These are phyloP conservation scores for Ustulina deusta DNA, from an alignment of 2,329 filamentous ascomycete genomes.

Conservation along the genomic window DNA sequence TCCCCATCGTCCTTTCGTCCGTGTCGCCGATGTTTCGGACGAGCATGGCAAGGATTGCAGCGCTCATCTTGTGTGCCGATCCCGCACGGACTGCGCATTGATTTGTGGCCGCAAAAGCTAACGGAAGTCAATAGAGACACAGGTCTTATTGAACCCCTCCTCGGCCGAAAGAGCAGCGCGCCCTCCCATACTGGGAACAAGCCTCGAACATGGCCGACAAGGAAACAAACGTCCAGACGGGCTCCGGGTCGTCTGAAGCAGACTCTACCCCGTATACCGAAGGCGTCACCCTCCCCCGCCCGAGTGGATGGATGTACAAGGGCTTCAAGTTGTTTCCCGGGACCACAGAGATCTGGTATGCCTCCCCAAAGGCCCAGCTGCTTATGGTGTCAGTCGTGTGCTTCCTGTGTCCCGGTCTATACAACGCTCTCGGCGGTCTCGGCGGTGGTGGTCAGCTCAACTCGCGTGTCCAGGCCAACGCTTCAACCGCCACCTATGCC, in stretches of 20 bases:
- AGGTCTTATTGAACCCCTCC: constrained; percentile 6
- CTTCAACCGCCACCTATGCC: constrained; percentile 62
- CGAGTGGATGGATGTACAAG: constrained; percentile 76
- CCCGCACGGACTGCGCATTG: background rate
- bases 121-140: constrained; percentile 16
- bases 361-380: constrained; percentile 78
- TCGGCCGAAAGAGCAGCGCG: constrained; percentile 2
- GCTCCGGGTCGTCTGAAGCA: constrained; percentile 28
- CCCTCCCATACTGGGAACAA: constrained; percentile 13
- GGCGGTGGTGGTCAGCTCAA: constrained; percentile 73
- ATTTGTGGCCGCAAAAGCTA: constrained; percentile 2
- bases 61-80: background rate
- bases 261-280: constrained; percentile 39
- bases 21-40: constrained; percentile 4
- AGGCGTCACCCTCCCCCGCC: constrained; percentile 51
- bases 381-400: constrained; percentile 77
- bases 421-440: constrained; percentile 74
- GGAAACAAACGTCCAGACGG: constrained; percentile 28
- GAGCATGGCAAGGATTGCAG: background rate
- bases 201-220: constrained; percentile 37
- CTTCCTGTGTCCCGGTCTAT: constrained; percentile 80
- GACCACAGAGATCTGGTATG: constrained; percentile 72
- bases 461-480: constrained; percentile 69
- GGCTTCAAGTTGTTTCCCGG: constrained; percentile 66
- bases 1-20: background rate